phyloP scores from a whole-genome alignment of 345 rosid species.

The Clarkia xantiana region DNA sequence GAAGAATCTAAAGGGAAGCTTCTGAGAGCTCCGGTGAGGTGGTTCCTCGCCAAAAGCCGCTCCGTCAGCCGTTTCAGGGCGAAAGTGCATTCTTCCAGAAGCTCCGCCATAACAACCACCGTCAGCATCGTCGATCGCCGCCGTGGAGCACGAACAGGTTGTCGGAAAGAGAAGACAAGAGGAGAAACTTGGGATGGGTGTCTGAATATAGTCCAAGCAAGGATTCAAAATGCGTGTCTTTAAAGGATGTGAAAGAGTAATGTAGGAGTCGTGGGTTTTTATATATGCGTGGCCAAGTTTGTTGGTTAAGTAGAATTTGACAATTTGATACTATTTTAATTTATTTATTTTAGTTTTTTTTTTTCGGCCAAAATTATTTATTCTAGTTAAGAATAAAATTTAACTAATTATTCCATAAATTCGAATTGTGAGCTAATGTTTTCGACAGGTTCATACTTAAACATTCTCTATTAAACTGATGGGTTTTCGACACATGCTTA shows the following conservation, averaged over 20 bases:
- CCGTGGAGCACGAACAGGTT: no score
- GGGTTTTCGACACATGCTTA: no score
- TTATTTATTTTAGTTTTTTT: no score
- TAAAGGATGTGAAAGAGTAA: no score
- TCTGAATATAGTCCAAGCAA: neutral
- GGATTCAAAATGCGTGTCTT: neutral
- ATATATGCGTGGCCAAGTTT: slow-evolving; percentile 6
- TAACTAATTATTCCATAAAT: no score
- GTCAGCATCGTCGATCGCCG: slow-evolving; percentile 4
- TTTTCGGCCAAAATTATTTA: no score
- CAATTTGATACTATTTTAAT: neutral
- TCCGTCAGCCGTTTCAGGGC: slow-evolving; percentile 10
- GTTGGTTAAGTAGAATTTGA: neutral
- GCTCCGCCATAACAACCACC: slow-evolving; percentile 13
- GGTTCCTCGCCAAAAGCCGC: slow-evolving; percentile 6
- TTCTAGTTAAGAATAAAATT: no score
- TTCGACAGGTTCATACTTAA: no score
- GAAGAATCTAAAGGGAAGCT: neutral
- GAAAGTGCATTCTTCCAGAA: slow-evolving; percentile 8
- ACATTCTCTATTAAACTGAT: no score
- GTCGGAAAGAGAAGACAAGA: no score
- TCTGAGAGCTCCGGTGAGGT: neutral
- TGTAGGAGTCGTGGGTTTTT: neutral
- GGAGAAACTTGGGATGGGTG: neutral
- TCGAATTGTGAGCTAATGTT: no score